Conservation (phyloP, 75 land plant genomes). For the Pinus tabuliformis region DNA sequence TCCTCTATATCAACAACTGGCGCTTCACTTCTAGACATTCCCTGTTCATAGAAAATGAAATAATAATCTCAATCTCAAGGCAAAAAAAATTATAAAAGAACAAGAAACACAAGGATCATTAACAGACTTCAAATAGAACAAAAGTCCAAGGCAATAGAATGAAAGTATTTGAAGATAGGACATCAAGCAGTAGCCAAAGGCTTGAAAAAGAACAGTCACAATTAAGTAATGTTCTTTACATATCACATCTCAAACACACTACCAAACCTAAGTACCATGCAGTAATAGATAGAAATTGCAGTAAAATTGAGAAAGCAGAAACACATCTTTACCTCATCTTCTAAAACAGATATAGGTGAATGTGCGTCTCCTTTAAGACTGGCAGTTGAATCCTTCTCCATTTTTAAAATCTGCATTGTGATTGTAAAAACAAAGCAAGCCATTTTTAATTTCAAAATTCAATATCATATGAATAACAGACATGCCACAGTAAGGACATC, state of each 20-base stretch:
- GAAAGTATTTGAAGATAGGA: too few relatives aligned
- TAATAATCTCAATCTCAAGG: neutral
- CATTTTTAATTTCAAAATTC: neutral
- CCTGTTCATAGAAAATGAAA: neutral
- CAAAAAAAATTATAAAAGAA: too few relatives aligned
- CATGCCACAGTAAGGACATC: neutral
- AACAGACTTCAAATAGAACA: neutral
- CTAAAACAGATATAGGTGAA: slow-evolving; percentile 73
- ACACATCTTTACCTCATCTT: slow-evolving; percentile 57
- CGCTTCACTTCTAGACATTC: neutral
- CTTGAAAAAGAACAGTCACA: neutral
- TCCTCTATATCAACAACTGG: slow-evolving; percentile 16
- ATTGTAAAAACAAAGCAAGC: neutral
- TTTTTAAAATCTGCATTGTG: neutral
- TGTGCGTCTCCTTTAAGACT: slow-evolving; percentile 31
- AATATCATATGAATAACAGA: neutral
- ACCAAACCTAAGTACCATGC: neutral
- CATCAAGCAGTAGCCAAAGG: neutral
- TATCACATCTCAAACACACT: neutral
- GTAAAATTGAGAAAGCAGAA: neutral
- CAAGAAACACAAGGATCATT: neutral
- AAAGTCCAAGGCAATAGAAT: too few relatives aligned
- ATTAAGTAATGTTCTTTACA: neutral
- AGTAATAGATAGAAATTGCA: neutral
- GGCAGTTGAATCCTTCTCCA: slow-evolving; percentile 1